These are phyloP conservation scores for Solanum tarapatanum DNA, from an alignment of 257 asterid species.

Conservation along the genomic window DNA sequence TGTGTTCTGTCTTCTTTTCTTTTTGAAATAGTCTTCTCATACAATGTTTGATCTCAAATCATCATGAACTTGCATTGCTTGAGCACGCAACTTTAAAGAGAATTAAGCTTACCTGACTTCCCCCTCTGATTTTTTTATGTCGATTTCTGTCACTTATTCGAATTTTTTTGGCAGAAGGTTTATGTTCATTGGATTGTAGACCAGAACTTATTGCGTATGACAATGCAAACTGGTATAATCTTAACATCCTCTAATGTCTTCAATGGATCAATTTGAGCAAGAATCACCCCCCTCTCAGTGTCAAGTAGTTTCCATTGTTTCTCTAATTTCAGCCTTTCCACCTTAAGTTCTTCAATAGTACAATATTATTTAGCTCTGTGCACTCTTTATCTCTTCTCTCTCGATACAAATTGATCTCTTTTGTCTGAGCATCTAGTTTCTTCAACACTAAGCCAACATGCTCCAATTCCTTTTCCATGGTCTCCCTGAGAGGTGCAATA, in stretches of 20 bases:
- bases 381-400: constrained; percentile 74
- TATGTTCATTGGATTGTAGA: constrained; percentile 24
- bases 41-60: background rate
- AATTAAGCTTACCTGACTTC: constrained; percentile 30
- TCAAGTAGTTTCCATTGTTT: constrained; percentile 72
- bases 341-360: constrained; percentile 64
- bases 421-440: constrained; percentile 58
- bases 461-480: constrained; percentile 52
- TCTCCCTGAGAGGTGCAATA: constrained; percentile 46
- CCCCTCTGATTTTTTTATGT: constrained; percentile 15
- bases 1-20: background rate
- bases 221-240: constrained; percentile 48
- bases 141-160: constrained; percentile 36
- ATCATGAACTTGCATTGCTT: background rate
- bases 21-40: background rate
- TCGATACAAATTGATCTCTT: constrained; percentile 57
- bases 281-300: constrained; percentile 69
- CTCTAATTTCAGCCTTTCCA: constrained; percentile 76
- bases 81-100: background rate
- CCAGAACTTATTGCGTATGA: constrained; percentile 34
- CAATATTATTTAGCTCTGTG: constrained; percentile 44
- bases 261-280: constrained; percentile 52
- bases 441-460: constrained; percentile 57
- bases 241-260: constrained; percentile 63
- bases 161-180: constrained; percentile 15